Conservation (phyloP, 2,329 filamentous ascomycete genomes). For the Trichoderma atroviride region DNA sequence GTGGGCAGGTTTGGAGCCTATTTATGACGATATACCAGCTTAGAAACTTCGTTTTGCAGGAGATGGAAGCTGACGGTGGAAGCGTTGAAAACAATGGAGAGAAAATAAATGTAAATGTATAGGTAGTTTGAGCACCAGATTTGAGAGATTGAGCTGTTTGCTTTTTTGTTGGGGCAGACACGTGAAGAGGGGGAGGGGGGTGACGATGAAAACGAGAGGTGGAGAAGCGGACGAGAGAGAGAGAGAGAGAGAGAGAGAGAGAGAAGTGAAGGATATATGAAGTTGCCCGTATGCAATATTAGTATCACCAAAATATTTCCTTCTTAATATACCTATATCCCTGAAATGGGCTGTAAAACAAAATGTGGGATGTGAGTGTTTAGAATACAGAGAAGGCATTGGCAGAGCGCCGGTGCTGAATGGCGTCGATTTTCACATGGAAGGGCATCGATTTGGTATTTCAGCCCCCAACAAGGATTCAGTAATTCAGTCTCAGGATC, state of each 20-base stretch:
- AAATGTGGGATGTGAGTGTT: neutral
- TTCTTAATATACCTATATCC: neutral
- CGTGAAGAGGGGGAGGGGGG: neutral
- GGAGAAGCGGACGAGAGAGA: neutral
- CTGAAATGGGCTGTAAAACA: no score
- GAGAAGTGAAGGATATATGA: neutral
- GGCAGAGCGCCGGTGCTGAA: neutral
- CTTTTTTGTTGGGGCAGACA: neutral
- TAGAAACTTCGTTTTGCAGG: neutral
- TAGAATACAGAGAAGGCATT: neutral
- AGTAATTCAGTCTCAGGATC: neutral
- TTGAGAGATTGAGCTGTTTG: neutral
- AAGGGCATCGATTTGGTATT: neutral
- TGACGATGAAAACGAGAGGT: neutral
- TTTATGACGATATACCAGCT: constrained; percentile 55
- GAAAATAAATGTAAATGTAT: constrained; percentile 13
- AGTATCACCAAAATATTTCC: neutral
- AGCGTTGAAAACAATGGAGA: neutral
- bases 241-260: no score
- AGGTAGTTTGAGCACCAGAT: neutral
- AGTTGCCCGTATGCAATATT: constrained; percentile 23
- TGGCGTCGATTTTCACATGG: neutral
- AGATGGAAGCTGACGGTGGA: neutral
- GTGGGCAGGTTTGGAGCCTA: constrained; percentile 76
- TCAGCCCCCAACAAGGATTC: neutral